phyloP scores from a whole-genome alignment of 73 alveolate genomes.

The Paramecium biaurelia region DNA sequence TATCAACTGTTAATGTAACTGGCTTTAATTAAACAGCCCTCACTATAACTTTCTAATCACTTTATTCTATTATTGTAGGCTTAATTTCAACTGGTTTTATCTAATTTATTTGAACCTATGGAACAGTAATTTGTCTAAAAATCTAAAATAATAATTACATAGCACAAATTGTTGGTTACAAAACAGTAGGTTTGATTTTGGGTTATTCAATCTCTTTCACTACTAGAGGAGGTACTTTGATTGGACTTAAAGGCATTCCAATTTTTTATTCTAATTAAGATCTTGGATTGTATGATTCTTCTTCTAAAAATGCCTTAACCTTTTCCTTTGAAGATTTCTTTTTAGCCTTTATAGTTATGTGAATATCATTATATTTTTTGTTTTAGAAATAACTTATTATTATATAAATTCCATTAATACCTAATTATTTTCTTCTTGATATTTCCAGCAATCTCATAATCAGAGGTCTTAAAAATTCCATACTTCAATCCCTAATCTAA shows the following conservation, averaged over 20 bases:
- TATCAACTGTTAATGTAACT: not conserved
- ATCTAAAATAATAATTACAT: not conserved
- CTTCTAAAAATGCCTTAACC: not conserved
- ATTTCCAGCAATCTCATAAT: not conserved
- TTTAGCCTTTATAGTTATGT: not conserved
- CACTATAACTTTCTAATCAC: not conserved
- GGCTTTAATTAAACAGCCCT: slow-evolving; percentile 19
- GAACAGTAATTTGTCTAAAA: not conserved
- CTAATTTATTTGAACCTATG: not conserved
- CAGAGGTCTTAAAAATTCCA: not conserved
- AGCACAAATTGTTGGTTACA: not conserved
- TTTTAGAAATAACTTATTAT: not conserved
- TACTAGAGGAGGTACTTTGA: not conserved
- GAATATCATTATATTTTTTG: slow-evolving; percentile 24
- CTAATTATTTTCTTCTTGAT: not conserved
- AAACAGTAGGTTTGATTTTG: not conserved
- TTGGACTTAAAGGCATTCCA: not conserved
- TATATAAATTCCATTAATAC: not conserved
- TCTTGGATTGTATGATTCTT: not conserved
- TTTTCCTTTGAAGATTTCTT: not conserved
- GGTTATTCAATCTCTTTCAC: slow-evolving; percentile 10
- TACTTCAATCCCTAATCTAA: slow-evolving; percentile 13
- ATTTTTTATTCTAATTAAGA: not conserved
- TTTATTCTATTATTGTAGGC: not conserved
- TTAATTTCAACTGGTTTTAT: not conserved